phyloP scores from a whole-genome alignment of 805 yeast genomes.

The Peterozyma xylosa region DNA sequence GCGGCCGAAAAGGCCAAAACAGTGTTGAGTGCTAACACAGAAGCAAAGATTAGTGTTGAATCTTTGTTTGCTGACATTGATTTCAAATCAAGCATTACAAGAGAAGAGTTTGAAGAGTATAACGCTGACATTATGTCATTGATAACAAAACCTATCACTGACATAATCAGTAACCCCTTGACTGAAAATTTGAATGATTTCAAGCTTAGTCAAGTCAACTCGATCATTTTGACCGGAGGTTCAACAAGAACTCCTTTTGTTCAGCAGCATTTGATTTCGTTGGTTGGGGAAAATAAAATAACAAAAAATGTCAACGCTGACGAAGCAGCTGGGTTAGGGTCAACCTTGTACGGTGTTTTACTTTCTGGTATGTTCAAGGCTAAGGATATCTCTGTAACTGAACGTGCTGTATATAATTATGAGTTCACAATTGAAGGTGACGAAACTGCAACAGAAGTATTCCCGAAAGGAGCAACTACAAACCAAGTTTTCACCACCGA shows the following conservation, averaged over 20 bases:
- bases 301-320: constrained; percentile 91
- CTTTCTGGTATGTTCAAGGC: constrained; percentile 63
- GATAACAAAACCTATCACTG: constrained; percentile 45
- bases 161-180: constrained; percentile 34
- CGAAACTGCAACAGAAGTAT: constrained; percentile 24
- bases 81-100: constrained; percentile 55
- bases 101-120: constrained; percentile 72
- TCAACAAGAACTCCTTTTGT: constrained; percentile 86
- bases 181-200: constrained; percentile 14
- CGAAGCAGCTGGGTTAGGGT: constrained; percentile 88
- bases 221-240: constrained; percentile 85
- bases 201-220: constrained; percentile 33
- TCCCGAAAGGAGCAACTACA: constrained; percentile 37
- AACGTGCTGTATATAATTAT: constrained; percentile 44
- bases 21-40: constrained; percentile 81
- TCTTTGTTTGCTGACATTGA: constrained; percentile 68
- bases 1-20: constrained; percentile 86
- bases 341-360: constrained; percentile 75
- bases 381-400: constrained; percentile 51
- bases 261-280: constrained; percentile 47
- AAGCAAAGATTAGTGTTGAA: constrained; percentile 72
- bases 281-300: constrained; percentile 53
- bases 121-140: constrained; percentile 36
- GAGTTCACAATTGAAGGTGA: constrained; percentile 25
- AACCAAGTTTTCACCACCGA: constrained; percentile 26